These are phyloP conservation scores for Rutstroemia sp. DNA, from an alignment of 2,329 filamentous ascomycete genomes.

Conservation along the genomic window DNA sequence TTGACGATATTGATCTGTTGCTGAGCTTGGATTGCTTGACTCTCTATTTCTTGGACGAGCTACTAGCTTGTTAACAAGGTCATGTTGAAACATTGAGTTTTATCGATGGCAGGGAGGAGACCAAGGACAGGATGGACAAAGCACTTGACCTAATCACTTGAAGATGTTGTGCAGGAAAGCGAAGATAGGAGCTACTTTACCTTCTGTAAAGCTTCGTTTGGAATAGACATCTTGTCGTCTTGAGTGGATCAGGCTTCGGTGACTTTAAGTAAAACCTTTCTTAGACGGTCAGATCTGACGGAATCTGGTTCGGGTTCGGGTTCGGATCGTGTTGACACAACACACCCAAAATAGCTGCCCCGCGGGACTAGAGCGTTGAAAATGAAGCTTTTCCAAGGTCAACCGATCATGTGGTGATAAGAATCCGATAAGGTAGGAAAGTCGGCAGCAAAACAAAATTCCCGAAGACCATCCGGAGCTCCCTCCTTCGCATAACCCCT, in stretches of 20 bases:
- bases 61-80: constrained; percentile 32
- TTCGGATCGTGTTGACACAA: no score
- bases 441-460: no score
- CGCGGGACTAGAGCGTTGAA: no score
- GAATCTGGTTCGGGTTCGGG: no score
- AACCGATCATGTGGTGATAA: no score
- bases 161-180: constrained; percentile 1
- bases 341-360: no score
- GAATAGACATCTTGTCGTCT: constrained; percentile 67
- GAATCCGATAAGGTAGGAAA: no score
- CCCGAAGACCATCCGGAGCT: no score
- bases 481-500: no score
- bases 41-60: constrained; percentile 91
- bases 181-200: constrained; percentile 37
- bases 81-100: constrained; percentile 1
- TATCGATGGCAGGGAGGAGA: background rate
- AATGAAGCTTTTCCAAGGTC: no score
- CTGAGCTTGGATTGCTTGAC: constrained; percentile 78
- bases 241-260: background rate
- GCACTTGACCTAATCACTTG: background rate
- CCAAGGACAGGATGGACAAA: background rate
- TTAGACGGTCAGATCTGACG: no score
- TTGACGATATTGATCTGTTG: constrained; percentile 86
- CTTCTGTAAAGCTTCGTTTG: constrained; percentile 91
- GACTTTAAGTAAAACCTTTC: background rate